Evolutionary conservation across 441 rosid genomes (phyloP), one percentile per base, ranked within the genome.

Genomic region (Manihot esculenta): DNA sequence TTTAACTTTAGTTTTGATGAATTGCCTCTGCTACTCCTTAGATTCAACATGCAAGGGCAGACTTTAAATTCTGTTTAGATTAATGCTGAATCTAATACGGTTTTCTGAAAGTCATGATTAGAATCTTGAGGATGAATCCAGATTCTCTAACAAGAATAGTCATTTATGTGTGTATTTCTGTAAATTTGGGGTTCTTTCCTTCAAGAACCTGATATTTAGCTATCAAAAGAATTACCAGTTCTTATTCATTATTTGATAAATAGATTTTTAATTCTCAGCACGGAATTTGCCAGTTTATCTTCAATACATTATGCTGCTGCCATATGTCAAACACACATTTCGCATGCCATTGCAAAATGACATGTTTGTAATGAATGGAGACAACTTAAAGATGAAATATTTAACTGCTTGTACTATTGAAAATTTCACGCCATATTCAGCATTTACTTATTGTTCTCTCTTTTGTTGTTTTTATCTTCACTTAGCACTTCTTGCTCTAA

Each of bases 321-420:
- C 26, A 27, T 27, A 10, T 41, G 30, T 62, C 41, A 0, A 20
- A 21, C 14, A 17, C 23, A 47, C 21, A 10, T 33, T 2, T 60
- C 8, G 56, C 23, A 51, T 51, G 23, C 6, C 24, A 20, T 14
- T 20, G 56, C 41, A 35, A 4, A 35, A 35, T 35, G 7, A 35
- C 5, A 5, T n/a, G 3, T 23, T n/a, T 51, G 11, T 51, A 18
- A 59, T 59, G 20, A 8, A 8, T 0, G 15, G 11, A 33, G 18
- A 9, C 9, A 8, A 35, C 64, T 33, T 18, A n/a, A 60, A 60
- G 64, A 33, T 7, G 15, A 3, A 13, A 57, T 57, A 60, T 2
- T 10, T 13, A 60, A 51, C 54, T 48, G 68, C 53, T 30, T 71
- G 30, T 65, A 57, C 65, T 66, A 6, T 66, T 26, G 23, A 66